Evolutionary conservation across 2,329 filamentous ascomycete genomes (phyloP).

Genomic region (Ophiocordyceps polyrhachis-furcata): DNA sequence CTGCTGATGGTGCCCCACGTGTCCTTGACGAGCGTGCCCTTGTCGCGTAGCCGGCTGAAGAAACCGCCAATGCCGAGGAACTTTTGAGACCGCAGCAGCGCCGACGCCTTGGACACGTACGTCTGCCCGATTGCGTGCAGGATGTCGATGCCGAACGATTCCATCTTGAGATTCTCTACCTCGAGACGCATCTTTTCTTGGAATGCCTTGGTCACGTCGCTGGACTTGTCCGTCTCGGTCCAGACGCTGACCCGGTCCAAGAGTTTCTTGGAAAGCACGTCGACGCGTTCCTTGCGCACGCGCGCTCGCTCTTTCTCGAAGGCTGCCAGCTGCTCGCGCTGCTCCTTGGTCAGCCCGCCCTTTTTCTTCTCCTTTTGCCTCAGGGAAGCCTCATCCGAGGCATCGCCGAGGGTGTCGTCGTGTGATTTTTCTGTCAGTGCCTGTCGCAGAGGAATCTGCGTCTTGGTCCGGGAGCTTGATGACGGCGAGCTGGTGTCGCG

Average conservation of each 20-base stretch:
- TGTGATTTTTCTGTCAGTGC: slow-evolving; percentile 67
- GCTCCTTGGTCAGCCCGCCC: slow-evolving; percentile 70
- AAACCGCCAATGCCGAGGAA: slow-evolving; percentile 93
- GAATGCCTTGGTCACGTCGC: slow-evolving; percentile 74
- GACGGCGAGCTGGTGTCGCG: slow-evolving; percentile 11
- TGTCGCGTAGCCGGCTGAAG: slow-evolving; percentile 85
- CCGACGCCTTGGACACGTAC: slow-evolving; percentile 73
- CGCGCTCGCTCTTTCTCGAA: slow-evolving; percentile 72
- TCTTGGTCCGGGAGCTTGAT: slow-evolving; percentile 22
- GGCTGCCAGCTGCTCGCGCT: slow-evolving; percentile 75
- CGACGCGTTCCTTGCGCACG: slow-evolving; percentile 77
- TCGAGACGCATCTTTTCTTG: slow-evolving; percentile 87
- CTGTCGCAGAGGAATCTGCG: slow-evolving; percentile 55
- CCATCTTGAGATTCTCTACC: slow-evolving; percentile 98
- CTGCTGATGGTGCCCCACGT: slow-evolving; percentile 96
- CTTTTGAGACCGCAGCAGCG: slow-evolving; percentile 85
- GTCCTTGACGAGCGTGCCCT: slow-evolving; percentile 91
- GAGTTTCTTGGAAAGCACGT: slow-evolving; percentile 67
- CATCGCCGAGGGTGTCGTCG: slow-evolving; percentile 21
- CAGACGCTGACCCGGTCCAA: slow-evolving; percentile 80
- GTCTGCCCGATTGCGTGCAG: slow-evolving; percentile 85
- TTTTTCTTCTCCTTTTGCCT: slow-evolving; percentile 60
- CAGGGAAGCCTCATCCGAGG: slow-evolving; percentile 26
- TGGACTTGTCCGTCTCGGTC: slow-evolving; percentile 88
- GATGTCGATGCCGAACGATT: slow-evolving; percentile 92